These are phyloP conservation scores for Hypoxylon sp. DNA, from an alignment of 2,329 filamentous ascomycete species.

Conservation along the genomic window DNA sequence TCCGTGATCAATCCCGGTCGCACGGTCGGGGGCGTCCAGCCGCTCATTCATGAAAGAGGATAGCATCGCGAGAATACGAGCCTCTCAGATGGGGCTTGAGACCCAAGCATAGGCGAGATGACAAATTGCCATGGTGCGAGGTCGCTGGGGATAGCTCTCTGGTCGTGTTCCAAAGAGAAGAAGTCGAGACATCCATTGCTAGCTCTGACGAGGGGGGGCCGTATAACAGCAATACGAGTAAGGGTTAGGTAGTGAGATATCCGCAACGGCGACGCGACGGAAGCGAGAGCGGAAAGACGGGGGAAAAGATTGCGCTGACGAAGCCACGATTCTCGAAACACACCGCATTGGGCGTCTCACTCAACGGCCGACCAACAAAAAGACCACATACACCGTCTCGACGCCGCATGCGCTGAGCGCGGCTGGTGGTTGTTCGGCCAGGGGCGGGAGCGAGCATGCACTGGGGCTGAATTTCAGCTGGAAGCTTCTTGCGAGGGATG, in stretches of 20 bases:
- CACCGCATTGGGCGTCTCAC: slow-evolving; percentile 30
- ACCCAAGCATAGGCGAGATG: not conserved
- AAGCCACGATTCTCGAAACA: slow-evolving; percentile 29
- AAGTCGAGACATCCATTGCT: not conserved
- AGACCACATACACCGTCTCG: slow-evolving; percentile 1
- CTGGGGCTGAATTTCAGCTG: slow-evolving; percentile 27
- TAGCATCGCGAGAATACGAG: not conserved
- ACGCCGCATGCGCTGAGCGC: slow-evolving; percentile 9
- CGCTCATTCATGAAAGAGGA: not conserved
- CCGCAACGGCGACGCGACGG: not conserved
- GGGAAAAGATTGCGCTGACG: slow-evolving; percentile 10
- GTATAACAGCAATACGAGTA: not conserved
- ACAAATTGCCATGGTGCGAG: not conserved
- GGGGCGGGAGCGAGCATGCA: not conserved
- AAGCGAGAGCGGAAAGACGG: slow-evolving; percentile 19
- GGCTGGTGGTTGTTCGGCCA: slow-evolving; percentile 1
- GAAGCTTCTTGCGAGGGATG: slow-evolving; percentile 12
- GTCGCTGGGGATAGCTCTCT: not conserved
- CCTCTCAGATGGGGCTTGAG: not conserved
- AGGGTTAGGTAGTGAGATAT: slow-evolving; percentile 8
- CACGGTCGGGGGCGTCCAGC: not conserved
- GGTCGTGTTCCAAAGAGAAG: not conserved
- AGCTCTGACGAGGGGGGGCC: not conserved
- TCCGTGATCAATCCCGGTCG: not conserved
- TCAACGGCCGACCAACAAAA: slow-evolving; percentile 5